These are phyloP conservation scores for Irpex sp. DNA, from an alignment of 1,284 basidiomycete species.

Conservation along the genomic window DNA sequence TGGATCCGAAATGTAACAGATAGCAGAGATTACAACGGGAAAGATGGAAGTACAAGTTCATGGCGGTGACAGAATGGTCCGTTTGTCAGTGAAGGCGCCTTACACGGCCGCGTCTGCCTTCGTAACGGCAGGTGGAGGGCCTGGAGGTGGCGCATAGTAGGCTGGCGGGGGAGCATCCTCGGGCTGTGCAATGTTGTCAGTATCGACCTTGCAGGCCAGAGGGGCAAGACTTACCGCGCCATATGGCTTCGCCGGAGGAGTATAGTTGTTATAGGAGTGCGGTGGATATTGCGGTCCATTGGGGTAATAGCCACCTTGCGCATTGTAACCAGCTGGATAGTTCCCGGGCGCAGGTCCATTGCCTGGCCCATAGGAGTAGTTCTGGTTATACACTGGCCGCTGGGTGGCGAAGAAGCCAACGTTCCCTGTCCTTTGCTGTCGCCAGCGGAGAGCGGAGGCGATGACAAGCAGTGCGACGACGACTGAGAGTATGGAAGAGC, in stretches of 20 bases:
- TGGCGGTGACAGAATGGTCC: neutral
- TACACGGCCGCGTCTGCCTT: conserved; percentile 2
- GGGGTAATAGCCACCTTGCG: conserved; percentile 4
- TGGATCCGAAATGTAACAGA: neutral
- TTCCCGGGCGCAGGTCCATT: neutral
- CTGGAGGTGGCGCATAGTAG: conserved; percentile 17
- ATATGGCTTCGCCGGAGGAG: conserved; percentile 18
- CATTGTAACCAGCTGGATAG: conserved; percentile 10
- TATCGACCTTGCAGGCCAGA: neutral
- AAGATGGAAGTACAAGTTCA: neutral
- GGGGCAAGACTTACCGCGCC: conserved; percentile 20
- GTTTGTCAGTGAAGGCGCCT: neutral
- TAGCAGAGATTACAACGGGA: conserved; percentile 3
- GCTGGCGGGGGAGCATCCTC: conserved; percentile 12
- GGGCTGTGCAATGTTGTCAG: conserved; percentile 2
- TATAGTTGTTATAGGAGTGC: conserved; percentile 16
- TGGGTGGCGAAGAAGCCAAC: conserved; percentile 13
- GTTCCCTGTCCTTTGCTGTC: conserved; percentile 17
- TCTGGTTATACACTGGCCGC: conserved; percentile 9
- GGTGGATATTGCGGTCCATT: conserved; percentile 22
- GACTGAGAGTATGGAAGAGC: conserved; percentile 4
- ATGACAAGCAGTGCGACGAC: conserved; percentile 15
- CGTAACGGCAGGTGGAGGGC: conserved; percentile 11
- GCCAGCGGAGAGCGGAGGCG: conserved; percentile 13
- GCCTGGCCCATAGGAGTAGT: conserved; percentile 1